Conservation (phyloP, 2,329 filamentous ascomycete species). For the Hymenoscyphus fraxineus region DNA sequence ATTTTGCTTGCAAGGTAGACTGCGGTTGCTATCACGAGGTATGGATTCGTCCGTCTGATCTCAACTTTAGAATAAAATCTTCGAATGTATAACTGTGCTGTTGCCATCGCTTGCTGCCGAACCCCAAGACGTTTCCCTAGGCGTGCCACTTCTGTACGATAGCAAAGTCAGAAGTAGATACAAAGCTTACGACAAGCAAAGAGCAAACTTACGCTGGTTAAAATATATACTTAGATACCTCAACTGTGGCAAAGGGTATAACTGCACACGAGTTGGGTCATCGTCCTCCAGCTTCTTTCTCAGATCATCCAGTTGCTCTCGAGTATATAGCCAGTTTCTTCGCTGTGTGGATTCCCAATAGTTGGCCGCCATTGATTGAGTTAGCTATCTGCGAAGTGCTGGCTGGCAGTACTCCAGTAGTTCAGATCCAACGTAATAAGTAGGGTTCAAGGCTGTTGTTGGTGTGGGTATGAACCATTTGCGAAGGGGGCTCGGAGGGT, state of each 20-base stretch:
- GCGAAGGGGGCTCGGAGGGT: too few relatives aligned
- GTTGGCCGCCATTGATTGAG: constrained; percentile 51
- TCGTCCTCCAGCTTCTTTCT: constrained; percentile 74
- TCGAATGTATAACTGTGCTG: constrained; percentile 90
- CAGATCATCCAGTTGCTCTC: constrained; percentile 71
- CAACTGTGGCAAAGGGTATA: constrained; percentile 77
- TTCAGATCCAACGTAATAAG: neutral
- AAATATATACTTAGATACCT: constrained; percentile 88
- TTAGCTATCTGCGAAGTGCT: neutral
- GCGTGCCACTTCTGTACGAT: constrained; percentile 66
- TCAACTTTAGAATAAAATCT: constrained; percentile 90
- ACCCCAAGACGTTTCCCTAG: constrained; percentile 80
- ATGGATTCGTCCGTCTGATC: constrained; percentile 88
- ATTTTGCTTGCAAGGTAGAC: constrained; percentile 96
- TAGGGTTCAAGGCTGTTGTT: neutral
- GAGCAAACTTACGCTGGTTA: constrained; percentile 66
- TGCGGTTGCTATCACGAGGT: constrained; percentile 87
- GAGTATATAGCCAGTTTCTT: constrained; percentile 85
- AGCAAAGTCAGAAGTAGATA: neutral
- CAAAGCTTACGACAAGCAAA: neutral
- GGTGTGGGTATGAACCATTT: neutral
- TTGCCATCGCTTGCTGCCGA: constrained; percentile 88
- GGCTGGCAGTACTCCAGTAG: neutral
- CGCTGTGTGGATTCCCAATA: constrained; percentile 96
- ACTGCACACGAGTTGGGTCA: constrained; percentile 68